A percentile compares a stretch with the other conserved stretches of the same genome.
Conservation (phyloP, 1,284 basidiomycete species). For the Ganoderma lucidum region DNA sequence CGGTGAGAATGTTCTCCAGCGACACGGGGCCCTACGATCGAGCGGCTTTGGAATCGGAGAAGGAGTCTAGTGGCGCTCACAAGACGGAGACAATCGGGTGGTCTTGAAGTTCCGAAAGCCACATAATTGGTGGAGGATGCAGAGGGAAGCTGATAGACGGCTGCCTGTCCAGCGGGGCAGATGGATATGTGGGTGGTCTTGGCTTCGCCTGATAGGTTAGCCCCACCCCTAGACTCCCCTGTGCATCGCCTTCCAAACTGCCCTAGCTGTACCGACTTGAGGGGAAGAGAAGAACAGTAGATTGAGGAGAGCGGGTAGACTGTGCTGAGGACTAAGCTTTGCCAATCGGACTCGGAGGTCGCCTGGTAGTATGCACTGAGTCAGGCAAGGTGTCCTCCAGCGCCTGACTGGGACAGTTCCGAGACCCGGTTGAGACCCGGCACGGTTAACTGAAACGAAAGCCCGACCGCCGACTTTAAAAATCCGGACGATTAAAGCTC, state of each 20-base stretch:
- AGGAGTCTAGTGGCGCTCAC: neutral
- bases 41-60: neutral
- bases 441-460: neutral
- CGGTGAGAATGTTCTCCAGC: neutral
- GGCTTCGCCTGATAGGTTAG: neutral
- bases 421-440: neutral
- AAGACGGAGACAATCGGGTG: neutral
- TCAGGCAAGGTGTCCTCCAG: too few species aligned
- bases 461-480: neutral
- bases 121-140: neutral
- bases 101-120: neutral
- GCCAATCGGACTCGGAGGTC: too few species aligned
- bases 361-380: too few species aligned
- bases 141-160: neutral
- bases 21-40: neutral
- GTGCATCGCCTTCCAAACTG: neutral
- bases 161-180: neutral
- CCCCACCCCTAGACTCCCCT: neutral
- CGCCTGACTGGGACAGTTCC: too few species aligned
- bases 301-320: neutral
- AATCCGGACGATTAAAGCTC: neutral
- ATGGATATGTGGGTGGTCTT: neutral
- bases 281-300: neutral
- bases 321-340: neutral
- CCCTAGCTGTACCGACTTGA: neutral